Base-by-base conservation (phyloP, 1,139 yeast species). In the Yamadazyma dushanensis region DNA sequence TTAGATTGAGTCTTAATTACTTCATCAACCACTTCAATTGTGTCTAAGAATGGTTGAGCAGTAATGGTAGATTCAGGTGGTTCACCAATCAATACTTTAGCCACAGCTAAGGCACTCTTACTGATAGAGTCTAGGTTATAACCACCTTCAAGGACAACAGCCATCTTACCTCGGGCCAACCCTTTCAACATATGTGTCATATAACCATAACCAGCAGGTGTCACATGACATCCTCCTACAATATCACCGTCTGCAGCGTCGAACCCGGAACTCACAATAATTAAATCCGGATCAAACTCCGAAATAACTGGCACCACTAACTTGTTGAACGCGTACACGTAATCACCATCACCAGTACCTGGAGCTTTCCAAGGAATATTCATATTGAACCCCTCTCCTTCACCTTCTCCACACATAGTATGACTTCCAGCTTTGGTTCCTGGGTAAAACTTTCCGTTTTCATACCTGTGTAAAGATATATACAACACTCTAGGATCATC, bases 171-270 rank as follows among this genome's bases (percentile, higher is more conserved):
- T 49, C 77, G 78, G 2, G 97, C 96, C 32, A 94, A 66, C 25
- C 87, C 80, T 60, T 89, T 90, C 47, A 94, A 69, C 82, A 83
- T 73, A 53, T 89, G 96, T 2, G 97, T 87, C 96, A 94, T 88
- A 46, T 88, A 90, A 6, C 96, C 97, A 57, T 92, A 94, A 13
- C 97, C 96, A 29, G 89, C 84, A 2, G 98, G 98, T 0, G 96
- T 77, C 3, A 94, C 95, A 57, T 87, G 95, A 58, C 97, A 92
- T 26, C 94, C 96, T n/a, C 98, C 99, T 47, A 94, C 87, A 38
- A 88, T 83, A 61, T 94, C 99, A 36, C 97, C 98, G 50, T 87
- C 96, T 0, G 99, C 99, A 16, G 98, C 98, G 64, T 92, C 99
- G 54, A 92, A 92, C 0, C 99, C 99, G 0, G 97, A 83, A 28